Base-by-base conservation (phyloP, 306 rosid genomes). In the Vigna mungo region DNA sequence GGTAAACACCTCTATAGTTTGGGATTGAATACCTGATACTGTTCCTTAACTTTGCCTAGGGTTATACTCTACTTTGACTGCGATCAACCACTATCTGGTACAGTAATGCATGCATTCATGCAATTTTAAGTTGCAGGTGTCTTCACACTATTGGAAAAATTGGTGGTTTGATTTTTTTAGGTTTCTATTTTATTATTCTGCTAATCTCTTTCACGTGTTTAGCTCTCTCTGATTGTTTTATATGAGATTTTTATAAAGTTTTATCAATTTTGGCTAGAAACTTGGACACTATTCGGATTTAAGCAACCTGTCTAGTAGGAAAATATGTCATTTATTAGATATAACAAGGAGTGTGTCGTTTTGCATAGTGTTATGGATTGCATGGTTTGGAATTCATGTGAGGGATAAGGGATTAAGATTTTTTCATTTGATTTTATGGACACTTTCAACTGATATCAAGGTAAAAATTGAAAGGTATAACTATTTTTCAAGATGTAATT, bases 261-360 rank as follows among this genome's bases (percentile, higher is more conserved):
- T 36, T 52, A 43, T 71, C 47, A 60, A 49, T 66, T 63, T 69
- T 72, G 67, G 17, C 46, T 60, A 25, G 60, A 60, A 72, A 43
- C 1, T 3, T 58, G 51, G 80, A 58, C 23, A 20, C 12, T 17
- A 17, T 44, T 30, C 39, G 52, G 18, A 58, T 39, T 53, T 37
- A 49, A 54, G 39, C 5, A 56, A 41, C 34, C 13, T 71, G 18
- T 58, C 34, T 62, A 9, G 36, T 41, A 27, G 60, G 68, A 39
- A 66, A 65, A 60, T 15, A 53, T 5, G 62, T 76, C 59, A 44
- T 78, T 84, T 76, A 72, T 80, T 3, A 51, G 53, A 60, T 72
- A 41, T 15, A 46, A 63, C 73, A 56, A 72, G 52, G 48, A 65
- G 63, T 44, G 2, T 36, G 61, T 44, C 21, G 5, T 16, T 18